phyloP scores from a whole-genome alignment of 2,329 filamentous ascomycete species.

The Neofusicoccum cordaticola region DNA sequence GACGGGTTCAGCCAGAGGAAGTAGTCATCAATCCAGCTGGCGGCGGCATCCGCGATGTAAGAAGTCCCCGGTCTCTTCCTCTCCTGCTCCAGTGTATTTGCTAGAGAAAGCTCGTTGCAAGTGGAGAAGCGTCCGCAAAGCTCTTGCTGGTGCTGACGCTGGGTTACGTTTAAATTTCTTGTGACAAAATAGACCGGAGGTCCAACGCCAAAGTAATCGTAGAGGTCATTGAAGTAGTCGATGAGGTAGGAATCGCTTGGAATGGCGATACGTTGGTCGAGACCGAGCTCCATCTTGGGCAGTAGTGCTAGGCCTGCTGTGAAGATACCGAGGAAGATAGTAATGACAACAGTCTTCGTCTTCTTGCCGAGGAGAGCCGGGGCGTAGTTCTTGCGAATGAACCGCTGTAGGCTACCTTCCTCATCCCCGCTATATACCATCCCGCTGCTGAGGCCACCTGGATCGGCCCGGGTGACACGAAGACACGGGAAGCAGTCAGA shows the following conservation, averaged over 20 bases:
- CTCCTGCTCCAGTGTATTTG: conserved; percentile 91
- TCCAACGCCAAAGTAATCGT: conserved; percentile 85
- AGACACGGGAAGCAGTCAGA: conserved; percentile 92
- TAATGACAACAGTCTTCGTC: conserved; percentile 71
- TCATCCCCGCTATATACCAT: conserved; percentile 73
- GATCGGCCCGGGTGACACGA: conserved; percentile 70
- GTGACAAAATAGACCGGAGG: conserved; percentile 97
- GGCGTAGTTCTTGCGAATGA: conserved; percentile 88
- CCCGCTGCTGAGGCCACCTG: conserved; percentile 63
- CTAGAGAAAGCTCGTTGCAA: conserved; percentile 77
- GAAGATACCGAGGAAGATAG: conserved; percentile 83
- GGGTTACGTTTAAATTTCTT: conserved; percentile 72
- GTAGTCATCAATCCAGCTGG: conserved; percentile 96
- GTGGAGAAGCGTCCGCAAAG: conserved; percentile 89
- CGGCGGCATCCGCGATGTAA: conserved; percentile 82
- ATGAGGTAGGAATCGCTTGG: conserved; percentile 94
- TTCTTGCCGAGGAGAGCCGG: conserved; percentile 76
- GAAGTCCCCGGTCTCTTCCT: conserved; percentile 84
- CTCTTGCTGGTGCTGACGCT: conserved; percentile 73
- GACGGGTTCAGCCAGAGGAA: conserved; percentile 94
- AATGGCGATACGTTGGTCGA: conserved; percentile 93
- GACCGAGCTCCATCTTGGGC: conserved; percentile 77
- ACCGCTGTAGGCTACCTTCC: conserved; percentile 77
- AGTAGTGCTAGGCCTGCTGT: conserved; percentile 81
- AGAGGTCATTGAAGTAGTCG: conserved; percentile 92